Conservation (phyloP, 169 alveolate species). For the Miamiensis avidus region DNA sequence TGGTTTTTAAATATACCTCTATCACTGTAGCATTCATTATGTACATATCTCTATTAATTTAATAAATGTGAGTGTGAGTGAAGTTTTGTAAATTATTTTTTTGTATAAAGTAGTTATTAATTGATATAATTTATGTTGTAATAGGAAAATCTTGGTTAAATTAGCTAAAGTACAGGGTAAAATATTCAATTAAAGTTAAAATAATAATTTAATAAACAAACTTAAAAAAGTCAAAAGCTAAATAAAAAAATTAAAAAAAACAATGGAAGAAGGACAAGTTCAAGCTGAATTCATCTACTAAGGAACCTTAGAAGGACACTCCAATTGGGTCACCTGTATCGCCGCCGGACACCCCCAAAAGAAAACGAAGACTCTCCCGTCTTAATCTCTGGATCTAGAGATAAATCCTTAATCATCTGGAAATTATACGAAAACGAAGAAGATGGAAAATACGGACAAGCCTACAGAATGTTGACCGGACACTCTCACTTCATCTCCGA, state of each 20-base stretch:
- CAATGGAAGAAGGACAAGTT: conserved; percentile 6
- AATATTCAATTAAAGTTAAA: neutral
- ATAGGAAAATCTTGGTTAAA: neutral
- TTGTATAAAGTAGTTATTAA: no score
- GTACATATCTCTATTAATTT: no score
- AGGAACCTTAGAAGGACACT: conserved; percentile 67
- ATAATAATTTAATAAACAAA: no score
- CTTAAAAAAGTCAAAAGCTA: neutral
- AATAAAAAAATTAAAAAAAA: neutral
- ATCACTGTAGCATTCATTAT: no score
- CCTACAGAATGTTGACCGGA: conserved; percentile 64
- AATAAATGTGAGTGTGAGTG: no score
- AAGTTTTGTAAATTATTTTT: neutral
- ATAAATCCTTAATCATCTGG: conserved; percentile 77
- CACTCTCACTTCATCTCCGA: conserved; percentile 79
- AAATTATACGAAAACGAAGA: conserved; percentile 56
- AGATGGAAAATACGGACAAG: conserved; percentile 64
- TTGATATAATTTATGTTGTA: neutral
- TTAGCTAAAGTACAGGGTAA: neutral
- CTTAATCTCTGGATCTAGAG: conserved; percentile 82
- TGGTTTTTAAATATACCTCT: no score
- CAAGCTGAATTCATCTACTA: conserved; percentile 33
- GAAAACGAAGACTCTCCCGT: conserved; percentile 54
- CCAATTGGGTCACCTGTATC: conserved; percentile 77
- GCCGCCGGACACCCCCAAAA: conserved; percentile 63